Base-by-base conservation (phyloP, 2,329 filamentous ascomycete genomes). In the Pseudogymnoascus sp. region DNA sequence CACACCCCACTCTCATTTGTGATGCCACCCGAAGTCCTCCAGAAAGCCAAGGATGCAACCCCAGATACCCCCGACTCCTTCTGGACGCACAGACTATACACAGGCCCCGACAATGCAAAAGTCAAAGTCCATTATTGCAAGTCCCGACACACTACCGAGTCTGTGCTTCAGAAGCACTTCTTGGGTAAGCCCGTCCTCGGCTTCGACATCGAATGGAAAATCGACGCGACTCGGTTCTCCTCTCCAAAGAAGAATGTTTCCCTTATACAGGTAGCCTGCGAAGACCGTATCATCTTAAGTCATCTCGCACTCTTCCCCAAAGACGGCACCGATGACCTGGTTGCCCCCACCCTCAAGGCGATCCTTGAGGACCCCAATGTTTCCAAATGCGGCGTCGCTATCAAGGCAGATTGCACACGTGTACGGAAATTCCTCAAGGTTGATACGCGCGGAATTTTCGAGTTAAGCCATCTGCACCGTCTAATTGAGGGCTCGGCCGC, bases 151-250 rank as follows among this genome's bases (percentile, higher is more conserved):
- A 84, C 83, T 2, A 88, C 89, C 16, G 91, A 97, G 73, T 76
- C 79, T 5, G 82, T 90, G 6, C 80, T 85, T 65, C 78, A 84
- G 16, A 75, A 83, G 64, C 81, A 88, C 64, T 96, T 97, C 69
- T 72, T 86, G 41, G 69, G 82, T 25, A 85, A 95, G 71, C 79
- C 84, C 41, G 76, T 96, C 1, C 74, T 97, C n/a, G 93, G 93
- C 0, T 92, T 97, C 66, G 93, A 97, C 71, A 81, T 97, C 67
- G 93, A 97, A 77, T 97, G 93, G 93, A 81, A 85, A 62, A 68
- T 79, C 1, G 78, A 82, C 5, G 80, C 85, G 0, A 77, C 72
- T 5, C 79, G 73, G 19, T 70, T 68, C 6, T 73, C 80, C 2
- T 79, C 80, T 2, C 76, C 86, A 3, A 88, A 89, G 68, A 79